Evolutionary conservation across 2,329 filamentous ascomycete species (phyloP), one percentile per base, ranked within the genome.

Genomic region (Aspergillus quadrilineatus): DNA sequence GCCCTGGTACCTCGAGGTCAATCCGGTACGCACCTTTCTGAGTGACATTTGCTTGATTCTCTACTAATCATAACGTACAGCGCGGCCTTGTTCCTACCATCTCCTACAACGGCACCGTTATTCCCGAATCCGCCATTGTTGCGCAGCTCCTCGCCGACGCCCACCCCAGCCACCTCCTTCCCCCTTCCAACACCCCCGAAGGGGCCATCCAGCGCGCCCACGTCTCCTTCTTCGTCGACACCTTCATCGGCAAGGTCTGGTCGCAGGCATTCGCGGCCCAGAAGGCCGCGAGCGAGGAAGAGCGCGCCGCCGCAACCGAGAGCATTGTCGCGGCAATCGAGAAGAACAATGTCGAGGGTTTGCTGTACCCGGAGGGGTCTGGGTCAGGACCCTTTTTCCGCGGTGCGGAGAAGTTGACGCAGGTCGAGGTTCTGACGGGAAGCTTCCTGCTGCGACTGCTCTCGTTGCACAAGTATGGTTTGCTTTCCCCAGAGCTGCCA

Each of bases 281-380:
- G n/a, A 70, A 77, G 4, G 75, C 82, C 0, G 75, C 79, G 46
- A 67, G 70, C 14, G 72, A 80, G 1, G 79, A 75, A 5, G 85
- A 85, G 46, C 77, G 79, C 4, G 77, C 81, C 1, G 74, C 74
- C 2, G 67, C 81, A 3, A 76, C 72, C 0, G 73, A 80, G 22
- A 80, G 80, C 7, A 75, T 84, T n/a, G 75, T 88, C 3, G 78
- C 77, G 1, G 77, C 77, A 1, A 73, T 89, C 1, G 77, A 79
- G 52, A 90, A 88, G 75, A 89, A 93, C 65, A 89, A 93, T 65
- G 75, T 94, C 54, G 90, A 92, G 73, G 89, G 89, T 1, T 73
- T 90, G 37, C 75, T 95, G 28, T 67, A 55, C 30, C 65, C 2
- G 76, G 79, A 37, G 34, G 53, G 26, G 9, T 80, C 0, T 75